These are phyloP conservation scores for Yamadazyma philogaea DNA, from an alignment of 805 yeast species.

Conservation along the genomic window DNA sequence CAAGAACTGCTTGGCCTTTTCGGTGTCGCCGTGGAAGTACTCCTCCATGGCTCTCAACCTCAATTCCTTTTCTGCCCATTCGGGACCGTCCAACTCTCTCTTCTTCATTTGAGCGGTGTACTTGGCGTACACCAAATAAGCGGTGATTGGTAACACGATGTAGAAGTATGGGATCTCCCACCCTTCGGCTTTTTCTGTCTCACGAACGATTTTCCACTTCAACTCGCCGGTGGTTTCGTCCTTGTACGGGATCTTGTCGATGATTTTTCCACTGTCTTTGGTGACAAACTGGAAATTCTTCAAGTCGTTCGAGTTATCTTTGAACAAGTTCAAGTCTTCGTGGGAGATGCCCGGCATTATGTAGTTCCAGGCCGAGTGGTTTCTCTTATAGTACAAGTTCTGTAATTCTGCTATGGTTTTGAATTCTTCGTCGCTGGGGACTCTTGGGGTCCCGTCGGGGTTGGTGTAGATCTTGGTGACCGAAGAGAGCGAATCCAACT, in stretches of 20 bases:
- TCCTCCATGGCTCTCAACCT: conserved; percentile 71
- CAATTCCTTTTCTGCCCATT: conserved; percentile 84
- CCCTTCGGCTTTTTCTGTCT: conserved; percentile 70
- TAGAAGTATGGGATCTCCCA: conserved; percentile 78
- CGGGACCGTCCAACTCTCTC: conserved; percentile 46
- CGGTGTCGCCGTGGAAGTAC: conserved; percentile 51
- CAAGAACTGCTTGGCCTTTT: conserved; percentile 52
- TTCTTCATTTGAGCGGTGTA: conserved; percentile 42
- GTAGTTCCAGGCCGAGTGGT: conserved; percentile 50
- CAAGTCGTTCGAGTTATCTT: conserved; percentile 61
- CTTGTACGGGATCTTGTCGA: conserved; percentile 81
- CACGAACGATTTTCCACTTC: conserved; percentile 75
- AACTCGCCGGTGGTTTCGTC: conserved; percentile 76
- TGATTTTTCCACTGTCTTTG: conserved; percentile 55
- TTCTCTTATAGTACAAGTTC: conserved; percentile 53
- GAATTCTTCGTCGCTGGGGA: conserved; percentile 67
- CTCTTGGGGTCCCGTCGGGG: conserved; percentile 71
- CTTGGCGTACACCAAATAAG: conserved; percentile 51
- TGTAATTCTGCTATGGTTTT: conserved; percentile 71
- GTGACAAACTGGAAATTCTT: conserved; percentile 49
- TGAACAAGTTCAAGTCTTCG: conserved; percentile 53
- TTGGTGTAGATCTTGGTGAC: conserved; percentile 67
- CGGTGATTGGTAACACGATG: conserved; percentile 67
- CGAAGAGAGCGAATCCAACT: conserved; percentile 61
- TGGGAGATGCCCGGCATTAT: conserved; percentile 47